Percentiles rank a stretch among this genome's conserved stretches.
Conservation (phyloP, 345 rosid species). For the Carallia pectinifolia region DNA sequence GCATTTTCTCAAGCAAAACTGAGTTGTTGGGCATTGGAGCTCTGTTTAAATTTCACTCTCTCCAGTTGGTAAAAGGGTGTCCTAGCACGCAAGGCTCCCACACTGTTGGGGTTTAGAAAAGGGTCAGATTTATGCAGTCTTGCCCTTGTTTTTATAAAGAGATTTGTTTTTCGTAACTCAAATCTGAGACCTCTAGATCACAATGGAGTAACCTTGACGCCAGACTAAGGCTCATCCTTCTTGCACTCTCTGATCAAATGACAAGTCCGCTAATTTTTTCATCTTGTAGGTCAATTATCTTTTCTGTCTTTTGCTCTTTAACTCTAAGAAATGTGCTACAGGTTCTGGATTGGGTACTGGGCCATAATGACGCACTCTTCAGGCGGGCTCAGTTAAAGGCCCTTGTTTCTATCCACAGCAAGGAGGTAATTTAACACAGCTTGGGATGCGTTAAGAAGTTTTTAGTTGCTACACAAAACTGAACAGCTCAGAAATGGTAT, state of each 20-base stretch:
- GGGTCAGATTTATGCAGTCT: no score
- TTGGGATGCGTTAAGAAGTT: not conserved
- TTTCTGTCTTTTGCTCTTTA: not conserved
- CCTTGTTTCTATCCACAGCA: constrained; percentile 86
- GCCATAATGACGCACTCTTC: constrained; percentile 85
- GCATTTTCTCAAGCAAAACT: not conserved
- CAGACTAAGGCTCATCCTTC: no score
- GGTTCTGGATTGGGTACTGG: constrained; percentile 85
- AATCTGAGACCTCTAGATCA: no score
- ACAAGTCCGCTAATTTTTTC: not conserved
- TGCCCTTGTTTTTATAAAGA: no score
- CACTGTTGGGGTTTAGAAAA: no score
- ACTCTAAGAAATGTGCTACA: constrained; percentile 26
- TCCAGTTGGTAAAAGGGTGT: no score
- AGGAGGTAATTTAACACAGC: constrained; percentile 55
- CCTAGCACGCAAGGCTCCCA: no score
- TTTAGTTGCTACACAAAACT: not conserved
- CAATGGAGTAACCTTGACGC: no score
- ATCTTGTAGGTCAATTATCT: not conserved
- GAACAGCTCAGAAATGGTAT: not conserved
- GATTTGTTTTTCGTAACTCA: no score
- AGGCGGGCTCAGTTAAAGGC: constrained; percentile 96
- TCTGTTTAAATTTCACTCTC: no score
- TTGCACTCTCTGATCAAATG: no score
- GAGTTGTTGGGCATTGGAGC: not conserved